Base-by-base conservation (phyloP, 1,139 yeast genomes). In the Kodamaea fungicola region DNA sequence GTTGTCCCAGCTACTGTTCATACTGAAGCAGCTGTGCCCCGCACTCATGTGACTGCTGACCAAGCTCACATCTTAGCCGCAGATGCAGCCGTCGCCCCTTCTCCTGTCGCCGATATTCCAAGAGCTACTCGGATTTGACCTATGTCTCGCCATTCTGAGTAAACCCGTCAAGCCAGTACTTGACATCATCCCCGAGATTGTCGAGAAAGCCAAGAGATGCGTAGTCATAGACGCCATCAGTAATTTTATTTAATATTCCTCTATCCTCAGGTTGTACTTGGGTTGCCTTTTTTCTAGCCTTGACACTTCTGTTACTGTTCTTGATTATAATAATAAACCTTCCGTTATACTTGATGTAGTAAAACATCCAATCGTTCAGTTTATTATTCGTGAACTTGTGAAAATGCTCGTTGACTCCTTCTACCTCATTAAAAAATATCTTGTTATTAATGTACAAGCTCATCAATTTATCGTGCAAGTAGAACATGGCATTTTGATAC, bases 331-430 rank as follows among this genome's bases (percentile, higher is more conserved):
- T 54, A 26, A 69, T 61, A 40, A 51, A 59, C 40, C 61, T 63
- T 6, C 50, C 54, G 9, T 57, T 54, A 42, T 61, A 54, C 30
- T 55, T 56, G 33, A 69, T 51, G 42, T 62, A 65, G 50, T 71
- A 71, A 44, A 71, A 61, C 66, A 70, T 64, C 75, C 76, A 71
- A 48, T 69, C 74, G 38, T 62, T 67, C 24, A 48, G 45, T 38
- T 60, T 62, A 38, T 61, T 63, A 39, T 64, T 61, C 31, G 65
- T 64, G 47, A 69, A 70, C 42, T 71, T 71, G 48, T 71, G 75
- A 38, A 68, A 65, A 45, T 57, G 67, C 49, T 71, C 76, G 27
- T 55, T 48, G 34, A 61, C 47, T 28, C 51, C 48, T 2, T 44
- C 37, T 1, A 42, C 40, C 2, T 44, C 35, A 1, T 41, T 41